Conservation (phyloP, 2,329 filamentous ascomycete genomes). For the Fusarium sp. region DNA sequence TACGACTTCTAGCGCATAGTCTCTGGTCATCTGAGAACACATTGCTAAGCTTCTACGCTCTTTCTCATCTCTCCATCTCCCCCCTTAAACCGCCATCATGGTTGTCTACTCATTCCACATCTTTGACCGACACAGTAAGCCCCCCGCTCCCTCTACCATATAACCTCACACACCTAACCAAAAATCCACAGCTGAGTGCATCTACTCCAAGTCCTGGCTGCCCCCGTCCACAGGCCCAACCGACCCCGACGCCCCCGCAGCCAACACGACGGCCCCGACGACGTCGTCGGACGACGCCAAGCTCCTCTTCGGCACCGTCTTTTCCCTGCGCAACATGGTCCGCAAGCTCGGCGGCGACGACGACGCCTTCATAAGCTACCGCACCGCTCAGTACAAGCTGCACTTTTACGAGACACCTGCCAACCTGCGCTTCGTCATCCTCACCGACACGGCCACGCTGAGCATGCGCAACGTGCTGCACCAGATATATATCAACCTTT, state of each 20-base stretch:
- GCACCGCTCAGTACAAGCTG: slow-evolving; percentile 94
- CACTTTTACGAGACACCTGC: slow-evolving; percentile 99
- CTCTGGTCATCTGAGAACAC: neutral
- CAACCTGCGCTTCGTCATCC: slow-evolving; percentile 93
- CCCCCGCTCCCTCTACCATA: neutral
- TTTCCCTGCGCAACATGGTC: slow-evolving; percentile 95
- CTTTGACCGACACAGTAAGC: slow-evolving; percentile 94
- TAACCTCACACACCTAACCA: slow-evolving; percentile 19
- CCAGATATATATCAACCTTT: slow-evolving; percentile 98
- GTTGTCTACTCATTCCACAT: slow-evolving; percentile 98
- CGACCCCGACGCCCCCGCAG: slow-evolving; percentile 16
- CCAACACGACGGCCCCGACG: slow-evolving; percentile 34
- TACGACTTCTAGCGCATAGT: neutral
- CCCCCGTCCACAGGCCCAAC: slow-evolving; percentile 54
- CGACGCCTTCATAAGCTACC: slow-evolving; percentile 93
- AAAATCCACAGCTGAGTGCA: slow-evolving; percentile 81
- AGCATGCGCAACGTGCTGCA: slow-evolving; percentile 95
- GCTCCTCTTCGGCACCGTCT: slow-evolving; percentile 95
- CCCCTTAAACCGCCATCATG: slow-evolving; percentile 63
- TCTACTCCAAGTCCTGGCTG: slow-evolving; percentile 90
- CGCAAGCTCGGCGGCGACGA: slow-evolving; percentile 93
- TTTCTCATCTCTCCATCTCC: neutral
- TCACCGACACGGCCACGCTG: slow-evolving; percentile 86
- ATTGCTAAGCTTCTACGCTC: neutral
- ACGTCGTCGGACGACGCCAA: slow-evolving; percentile 82